Evolutionary conservation across 2,329 filamentous ascomycete species (phyloP), one percentile per base, ranked within the genome.

Genomic region (Epichloe aotearoae): DNA sequence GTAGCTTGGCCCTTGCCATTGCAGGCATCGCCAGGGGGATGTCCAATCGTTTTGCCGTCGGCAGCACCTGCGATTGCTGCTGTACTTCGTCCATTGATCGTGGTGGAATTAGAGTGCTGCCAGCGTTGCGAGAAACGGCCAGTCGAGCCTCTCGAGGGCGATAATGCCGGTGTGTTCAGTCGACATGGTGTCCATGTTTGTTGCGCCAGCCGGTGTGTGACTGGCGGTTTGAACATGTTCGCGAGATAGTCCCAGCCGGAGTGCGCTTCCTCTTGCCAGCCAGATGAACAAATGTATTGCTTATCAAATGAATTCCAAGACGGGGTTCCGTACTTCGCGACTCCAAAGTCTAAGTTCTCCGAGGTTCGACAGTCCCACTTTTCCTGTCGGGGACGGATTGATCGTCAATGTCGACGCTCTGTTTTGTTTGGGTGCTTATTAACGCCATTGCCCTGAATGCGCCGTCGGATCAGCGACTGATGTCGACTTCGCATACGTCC

Each of bases 331-430:
- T 30, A 30, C 26, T 30, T 30, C 26, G 26, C 26, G 26, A 30
- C 26, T 30, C 26, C 26, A 10, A 30, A 30, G 26, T 43, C 30
- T 0, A 17, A 20, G 3, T 37, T 36, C 15, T 26, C 43, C 43
- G 49, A 50, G 49, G 43, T 23, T 46, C 43, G 43, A 37, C 15
- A 20, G 49, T 5, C 34, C 49, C 44, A 30, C 49, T 47, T 51
- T 51, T 50, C 37, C 23, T 36, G 41, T 34, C 43, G 8, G 43
- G 8, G 1, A 30, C 26, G 8, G 11, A 2, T 8, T 19, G 30
- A 4, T 11, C 30, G 26, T 17, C 12, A 37, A 37, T 30, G 26
- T 30, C 2, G 8, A 30, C 26, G 7, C 6, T 8, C 6, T 26
- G 23, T 26, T 26, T 26, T 26, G 23, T 26, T 26, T 26, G 23